Evolutionary conservation across 169 alveolate genomes (phyloP), one percentile per base, ranked within the genome.

Genomic region (Cryptosporidium andersoni): DNA sequence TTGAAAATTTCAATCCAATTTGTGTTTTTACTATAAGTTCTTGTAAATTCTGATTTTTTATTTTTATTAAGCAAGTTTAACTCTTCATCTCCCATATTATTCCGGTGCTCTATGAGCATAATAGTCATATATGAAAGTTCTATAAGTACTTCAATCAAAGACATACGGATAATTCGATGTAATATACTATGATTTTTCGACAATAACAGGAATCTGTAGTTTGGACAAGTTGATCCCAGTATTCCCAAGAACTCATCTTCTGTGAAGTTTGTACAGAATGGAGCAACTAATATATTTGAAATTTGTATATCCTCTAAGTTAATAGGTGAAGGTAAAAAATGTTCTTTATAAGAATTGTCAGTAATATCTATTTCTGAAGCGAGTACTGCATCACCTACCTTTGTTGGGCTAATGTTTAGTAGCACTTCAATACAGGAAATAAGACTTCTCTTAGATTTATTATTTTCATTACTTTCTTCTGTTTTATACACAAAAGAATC

Each of bases 341-440:
- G 74, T 40, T 58, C 60, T 14, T 74, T 60, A 34, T 58, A 16
- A 74, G 64, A 58, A 37, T 34, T 56, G 25, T 25, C 25, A 25
- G 25, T 25, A 1, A 74, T 25, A 43, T 74, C 56, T n/a, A 74
- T 48, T 4, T 74, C 16, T 42, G 55, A 42, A 25, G 55, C 85
- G 7, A 1, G 55, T 3, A 74, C 16, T 60, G 85, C 85, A 7
- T 74, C 74, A 45, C 85, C 85, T 11, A 74, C 62, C 5, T 58
- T 51, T 25, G 60, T 8, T 2, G 85, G 85, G 14, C 60, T 74
- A 25, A 74, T 16, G 43, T 74, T 68, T 4, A 74, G 49, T 42
- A 74, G 16, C n/a, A 60, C 55, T 43, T 74, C 85, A 16, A 74
- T 58, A 48, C 68, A 74, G 4, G 85, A 68, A 2, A 68, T 74